These are phyloP conservation scores for Myriosclerotinia curreyana DNA, from an alignment of 2,329 filamentous ascomycete species.

Conservation along the genomic window DNA sequence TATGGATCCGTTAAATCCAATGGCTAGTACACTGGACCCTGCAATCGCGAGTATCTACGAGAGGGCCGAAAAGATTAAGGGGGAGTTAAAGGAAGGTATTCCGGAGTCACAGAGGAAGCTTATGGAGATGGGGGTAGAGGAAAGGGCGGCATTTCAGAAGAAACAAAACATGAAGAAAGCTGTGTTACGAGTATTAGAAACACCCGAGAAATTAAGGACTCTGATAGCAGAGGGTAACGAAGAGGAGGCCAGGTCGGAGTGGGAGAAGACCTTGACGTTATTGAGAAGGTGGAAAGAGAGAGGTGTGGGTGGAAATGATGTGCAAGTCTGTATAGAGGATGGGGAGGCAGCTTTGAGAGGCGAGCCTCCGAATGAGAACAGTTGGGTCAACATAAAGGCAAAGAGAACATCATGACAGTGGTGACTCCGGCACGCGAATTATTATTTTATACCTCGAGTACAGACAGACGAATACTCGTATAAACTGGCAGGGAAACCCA, in stretches of 20 bases:
- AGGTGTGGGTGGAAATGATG: conserved; percentile 38
- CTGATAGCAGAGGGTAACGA: conserved; percentile 58
- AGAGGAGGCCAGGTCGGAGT: conserved; percentile 57
- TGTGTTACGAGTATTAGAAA: conserved; percentile 32
- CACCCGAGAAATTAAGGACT: conserved; percentile 48
- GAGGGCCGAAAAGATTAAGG: conserved; percentile 33
- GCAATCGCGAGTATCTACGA: conserved; percentile 72
- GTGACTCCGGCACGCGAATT: not conserved
- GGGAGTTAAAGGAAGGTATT: conserved; percentile 32
- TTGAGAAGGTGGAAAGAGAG: conserved; percentile 38
- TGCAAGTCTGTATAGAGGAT: conserved; percentile 39
- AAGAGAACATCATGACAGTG: conserved; percentile 26
- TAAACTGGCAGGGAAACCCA: conserved; percentile 9
- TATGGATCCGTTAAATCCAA: conserved; percentile 73
- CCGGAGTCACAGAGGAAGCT: conserved; percentile 51
- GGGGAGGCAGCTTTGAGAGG: conserved; percentile 38
- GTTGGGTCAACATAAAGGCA: conserved; percentile 30
- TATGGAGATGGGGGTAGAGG: conserved; percentile 60
- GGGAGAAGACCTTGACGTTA: conserved; percentile 31
- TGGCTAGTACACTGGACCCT: conserved; percentile 69
- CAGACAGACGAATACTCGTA: not conserved
- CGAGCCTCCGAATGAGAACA: conserved; percentile 30
- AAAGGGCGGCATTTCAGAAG: conserved; percentile 31
- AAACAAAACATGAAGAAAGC: conserved; percentile 28
- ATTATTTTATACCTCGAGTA: not conserved